Conservation (phyloP, 73 alveolate species). For the Tetrahymena elliotti region DNA sequence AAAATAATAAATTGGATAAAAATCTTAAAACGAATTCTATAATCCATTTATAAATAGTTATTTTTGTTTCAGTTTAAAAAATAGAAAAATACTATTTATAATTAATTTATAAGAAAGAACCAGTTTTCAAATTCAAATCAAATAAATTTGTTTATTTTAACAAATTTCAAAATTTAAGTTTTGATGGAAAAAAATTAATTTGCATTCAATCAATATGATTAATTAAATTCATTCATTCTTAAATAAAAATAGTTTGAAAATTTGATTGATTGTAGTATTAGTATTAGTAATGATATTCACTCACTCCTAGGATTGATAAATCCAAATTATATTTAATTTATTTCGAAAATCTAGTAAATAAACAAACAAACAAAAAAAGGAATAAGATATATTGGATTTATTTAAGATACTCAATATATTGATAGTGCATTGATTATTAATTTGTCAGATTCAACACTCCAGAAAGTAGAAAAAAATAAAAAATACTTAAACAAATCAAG, state of each 20-base stretch:
- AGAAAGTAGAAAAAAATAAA: not conserved
- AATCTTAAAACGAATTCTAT: too few relatives aligned
- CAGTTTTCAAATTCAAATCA: not conserved
- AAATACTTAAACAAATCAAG: not conserved
- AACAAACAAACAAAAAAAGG: not conserved
- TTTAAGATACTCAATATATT: not conserved
- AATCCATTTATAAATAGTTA: too few relatives aligned
- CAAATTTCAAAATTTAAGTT: not conserved
- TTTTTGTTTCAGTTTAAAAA: not conserved
- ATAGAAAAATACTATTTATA: not conserved
- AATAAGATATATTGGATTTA: not conserved
- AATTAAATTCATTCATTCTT: too few relatives aligned
- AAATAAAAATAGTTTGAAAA: not conserved
- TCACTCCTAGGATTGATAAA: not conserved
- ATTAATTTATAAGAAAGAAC: not conserved
- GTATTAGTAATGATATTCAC: not conserved
- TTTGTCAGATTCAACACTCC: not conserved
- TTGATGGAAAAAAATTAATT: not conserved
- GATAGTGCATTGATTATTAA: not conserved
- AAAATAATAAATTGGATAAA: too few relatives aligned
- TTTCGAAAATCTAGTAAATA: not conserved
- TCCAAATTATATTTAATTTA: not conserved
- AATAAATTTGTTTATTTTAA: not conserved
- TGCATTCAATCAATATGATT: not conserved
- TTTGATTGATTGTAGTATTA: not conserved